A percentile compares a stretch with the other conserved stretches of the same genome.
Conservation (phyloP, 129 eudicot genomes). For the Glebionis coronaria region DNA sequence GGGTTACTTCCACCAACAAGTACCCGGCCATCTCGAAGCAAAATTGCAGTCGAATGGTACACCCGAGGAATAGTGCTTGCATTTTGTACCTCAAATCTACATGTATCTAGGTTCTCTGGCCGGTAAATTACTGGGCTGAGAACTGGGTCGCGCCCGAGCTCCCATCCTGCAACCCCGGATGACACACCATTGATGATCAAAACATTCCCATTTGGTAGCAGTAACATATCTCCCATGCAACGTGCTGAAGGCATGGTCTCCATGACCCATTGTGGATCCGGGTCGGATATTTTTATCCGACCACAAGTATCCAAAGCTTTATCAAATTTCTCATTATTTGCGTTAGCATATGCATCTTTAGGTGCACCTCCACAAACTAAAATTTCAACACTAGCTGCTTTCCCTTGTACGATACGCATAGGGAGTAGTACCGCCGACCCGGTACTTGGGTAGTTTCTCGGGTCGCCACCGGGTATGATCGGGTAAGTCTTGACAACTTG, state of each 20-base stretch:
- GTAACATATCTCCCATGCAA: conserved; percentile 75
- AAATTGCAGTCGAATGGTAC: conserved; percentile 65
- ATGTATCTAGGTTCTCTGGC: conserved; percentile 28
- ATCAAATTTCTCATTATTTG: conserved; percentile 44
- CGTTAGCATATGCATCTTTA: conserved; percentile 36
- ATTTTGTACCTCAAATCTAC: conserved; percentile 48
- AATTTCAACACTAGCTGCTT: conserved; percentile 41
- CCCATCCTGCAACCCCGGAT: conserved; percentile 73
- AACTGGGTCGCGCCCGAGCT: conserved; percentile 57
- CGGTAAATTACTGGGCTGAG: conserved; percentile 49
- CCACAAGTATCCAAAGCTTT: conserved; percentile 60
- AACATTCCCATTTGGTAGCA: conserved; percentile 57
- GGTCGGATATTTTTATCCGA: conserved; percentile 56
- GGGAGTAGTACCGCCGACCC: conserved; percentile 91
- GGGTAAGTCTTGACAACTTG: conserved; percentile 61
- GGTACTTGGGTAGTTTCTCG: conserved; percentile 80
- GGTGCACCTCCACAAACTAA: conserved; percentile 86
- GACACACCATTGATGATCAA: conserved; percentile 62
- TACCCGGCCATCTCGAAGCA: conserved; percentile 68
- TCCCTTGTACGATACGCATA: conserved; percentile 40
- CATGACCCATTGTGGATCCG: conserved; percentile 55
- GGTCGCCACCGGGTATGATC: conserved; percentile 68
- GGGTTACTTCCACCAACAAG: conserved; percentile 75
- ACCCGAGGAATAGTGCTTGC: conserved; percentile 50
- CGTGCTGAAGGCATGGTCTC: conserved; percentile 82